Base-by-base conservation (phyloP, 306 rosid genomes). In the Prunus kanzakura region DNA sequence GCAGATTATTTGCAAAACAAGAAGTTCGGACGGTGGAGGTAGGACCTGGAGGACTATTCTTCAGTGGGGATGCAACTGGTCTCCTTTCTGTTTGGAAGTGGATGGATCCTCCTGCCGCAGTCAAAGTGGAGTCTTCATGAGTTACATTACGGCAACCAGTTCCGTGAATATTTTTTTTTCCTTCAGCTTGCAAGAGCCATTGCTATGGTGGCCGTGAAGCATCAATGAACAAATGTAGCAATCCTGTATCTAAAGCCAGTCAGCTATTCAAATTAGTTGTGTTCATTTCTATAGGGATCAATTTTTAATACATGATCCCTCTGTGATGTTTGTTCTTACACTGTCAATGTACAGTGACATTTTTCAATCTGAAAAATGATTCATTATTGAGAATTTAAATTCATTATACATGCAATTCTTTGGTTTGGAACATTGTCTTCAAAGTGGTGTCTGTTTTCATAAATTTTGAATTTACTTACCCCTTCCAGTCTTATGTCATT, bases 1-100 rank as follows among this genome's bases (percentile, higher is more conserved):
- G 87, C 67, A 77, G 81, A 47, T 11, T 87, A 67, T 87, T 77
- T 76, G 60, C 82, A 11, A 78, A 43, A 54, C 23, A 54, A 78
- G 82, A 78, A 25, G 73, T 80, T 32, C 16, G 72, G 23, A 46
- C 81, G 0, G 43, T 85, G 0, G 75, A 76, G 38, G 55, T 46
- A 2, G 86, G 87, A 38, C 79, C 83, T 13, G 76, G 64, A n/a
- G 87, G 87, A 11, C 73, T 78, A 7, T 67, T 89, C 72, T 84
- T 89, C 74, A 78, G 86, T 0, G 86, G 93, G 9, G 87, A 87
- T 4, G 79, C 51, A 2, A 76, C 76, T 27, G 89, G 93, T 46
- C 63, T 60, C 35, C 11, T 83, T 23, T 83, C 8, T 18, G 88
- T 78, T 9, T 83, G 84, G 82, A 89, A 82, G 64, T 71, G 75